Evolutionary conservation across 2,329 filamentous ascomycete species (phyloP), one percentile per base, ranked within the genome.

Genomic region (Hypocreales sp.): DNA sequence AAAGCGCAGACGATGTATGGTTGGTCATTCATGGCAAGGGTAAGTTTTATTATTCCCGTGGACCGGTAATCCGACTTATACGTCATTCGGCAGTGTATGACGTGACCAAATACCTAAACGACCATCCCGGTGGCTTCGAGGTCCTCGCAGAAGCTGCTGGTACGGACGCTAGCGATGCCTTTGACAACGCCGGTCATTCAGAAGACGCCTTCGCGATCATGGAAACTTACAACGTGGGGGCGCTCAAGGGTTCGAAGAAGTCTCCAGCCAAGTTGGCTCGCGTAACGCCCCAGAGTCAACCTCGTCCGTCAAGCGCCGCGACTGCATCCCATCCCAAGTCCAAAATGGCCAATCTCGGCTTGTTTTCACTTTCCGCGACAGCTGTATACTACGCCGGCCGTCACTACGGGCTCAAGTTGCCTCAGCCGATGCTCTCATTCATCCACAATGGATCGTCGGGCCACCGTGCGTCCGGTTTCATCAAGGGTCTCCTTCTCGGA

Each of bases 141-240:
- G 70, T 86, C 33, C 60, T 90, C 22, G 60, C 81, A 32, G 81
- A 87, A 35, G 75, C 81, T 16, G 80, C 66, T 39, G 82, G 82
- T 31, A 73, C 75, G 40, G 80, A 90, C 53, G 74, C 77, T 25
- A 81, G 77, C 23, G 74, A 81, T 46, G 77, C 72, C 22, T 90
- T 86, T 44, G 80, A 90, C 55, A 78, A 86, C 43, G 79, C 82
- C 20, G 81, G 81, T 24, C 82, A 92, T 59, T 83, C 77, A 25
- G 78, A 82, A 15, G 60, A 64, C 30, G 59, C 59, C 3, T 47
- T 41, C 27, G 57, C 60, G 21, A 53, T 59, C 25, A 53, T 62
- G 47, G 45, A 43, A 3, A 32, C 42, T 9, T 57, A 46, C 28
- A 36, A 36, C 22, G 25, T 62, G 19, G 59, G 58, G 12, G 48